phyloP scores from a whole-genome alignment of 169 alveolate species.

The Eimeria tenella region DNA sequence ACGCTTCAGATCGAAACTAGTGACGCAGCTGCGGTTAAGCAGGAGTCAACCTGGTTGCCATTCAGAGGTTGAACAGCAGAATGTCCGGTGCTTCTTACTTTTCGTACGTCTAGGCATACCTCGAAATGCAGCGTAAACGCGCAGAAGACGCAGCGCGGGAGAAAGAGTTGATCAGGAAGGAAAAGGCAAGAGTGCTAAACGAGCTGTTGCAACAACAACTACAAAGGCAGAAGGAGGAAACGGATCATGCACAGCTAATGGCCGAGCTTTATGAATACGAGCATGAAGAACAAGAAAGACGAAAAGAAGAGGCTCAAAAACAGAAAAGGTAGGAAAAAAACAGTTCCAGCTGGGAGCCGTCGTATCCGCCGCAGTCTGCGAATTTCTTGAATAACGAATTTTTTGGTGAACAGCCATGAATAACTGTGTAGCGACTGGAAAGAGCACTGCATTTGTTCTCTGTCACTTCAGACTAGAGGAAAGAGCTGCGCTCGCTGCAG shows the following conservation, averaged over 20 bases:
- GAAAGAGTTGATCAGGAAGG: conserved; percentile 40
- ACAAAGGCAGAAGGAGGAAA: conserved; percentile 59
- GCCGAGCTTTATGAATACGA: conserved; percentile 71
- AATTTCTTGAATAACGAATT: too few relatives aligned
- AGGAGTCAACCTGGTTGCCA: too few relatives aligned
- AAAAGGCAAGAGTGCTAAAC: conserved; percentile 61
- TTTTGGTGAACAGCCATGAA: too few relatives aligned
- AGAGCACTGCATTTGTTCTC: neutral
- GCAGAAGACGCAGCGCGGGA: conserved; percentile 56
- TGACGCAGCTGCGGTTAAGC: too few relatives aligned
- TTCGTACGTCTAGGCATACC: conserved; percentile 33
- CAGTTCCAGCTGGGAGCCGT: neutral
- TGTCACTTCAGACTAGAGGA: conserved; percentile 59
- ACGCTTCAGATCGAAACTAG: too few relatives aligned
- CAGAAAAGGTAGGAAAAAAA: conserved; percentile 39
- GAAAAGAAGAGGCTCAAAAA: conserved; percentile 69
- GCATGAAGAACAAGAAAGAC: conserved; percentile 74
- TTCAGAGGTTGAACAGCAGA: neutral
- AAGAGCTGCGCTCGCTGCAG: conserved; percentile 47
- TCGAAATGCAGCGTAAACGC: conserved; percentile 58
- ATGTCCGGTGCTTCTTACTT: neutral
- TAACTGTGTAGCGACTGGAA: too few relatives aligned
- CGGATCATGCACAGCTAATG: conserved; percentile 67
- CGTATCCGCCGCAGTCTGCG: neutral
- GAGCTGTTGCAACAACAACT: conserved; percentile 62